Base-by-base conservation (phyloP, 2,329 filamentous ascomycete genomes). In the Talaromyces atroroseus region DNA sequence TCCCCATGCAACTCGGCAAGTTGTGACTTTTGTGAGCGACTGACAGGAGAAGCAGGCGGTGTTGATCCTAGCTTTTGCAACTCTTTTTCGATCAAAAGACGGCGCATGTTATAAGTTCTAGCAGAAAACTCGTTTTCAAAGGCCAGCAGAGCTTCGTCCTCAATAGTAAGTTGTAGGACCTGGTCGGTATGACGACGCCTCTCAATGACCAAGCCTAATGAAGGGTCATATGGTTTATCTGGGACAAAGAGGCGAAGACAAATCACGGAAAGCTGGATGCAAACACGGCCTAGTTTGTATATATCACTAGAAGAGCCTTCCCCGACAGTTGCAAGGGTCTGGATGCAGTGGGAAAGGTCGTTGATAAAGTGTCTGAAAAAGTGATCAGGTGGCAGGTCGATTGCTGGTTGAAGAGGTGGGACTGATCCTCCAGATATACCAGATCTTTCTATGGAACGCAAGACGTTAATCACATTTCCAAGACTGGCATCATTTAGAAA, bases 211-310 rank as follows among this genome's bases (percentile, higher is more conserved):
- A 81, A 73, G 50, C 76, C 76, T 34, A 85, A 68, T 1, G 84
- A 84, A 1, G 94, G 94, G 69, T 99, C 94, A 65, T 92, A 94
- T 3, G 88, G 82, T 62, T 87, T 86, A 69, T 95, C 87, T 0
- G 95, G 92, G 2, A 97, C 85, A 66, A 92, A 96, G 2, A 96
- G 78, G 60, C 82, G 82, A 49, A 97, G 78, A 40, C 87, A 83
- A 16, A 86, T 86, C 20, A 92, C 73, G 1, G 89, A 87, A 59
- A 96, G 85, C 51, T 87, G 80, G 26, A 91, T 79, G 84, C 92
- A 94, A 5, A 88, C 86, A 21, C 87, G 72, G 20, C 83, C 80
- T 20, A 78, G 73, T 51, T 72, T 68, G 38, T 70, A 65, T 10
- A 64, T 54, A n/a, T 62, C 55, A 5, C 64, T 58, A 20, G 65